A percentile compares a stretch with the other conserved stretches of the same genome.
These are phyloP conservation scores for Pezicula carpinea DNA, from an alignment of 2,329 filamentous ascomycete species.

Conservation along the genomic window DNA sequence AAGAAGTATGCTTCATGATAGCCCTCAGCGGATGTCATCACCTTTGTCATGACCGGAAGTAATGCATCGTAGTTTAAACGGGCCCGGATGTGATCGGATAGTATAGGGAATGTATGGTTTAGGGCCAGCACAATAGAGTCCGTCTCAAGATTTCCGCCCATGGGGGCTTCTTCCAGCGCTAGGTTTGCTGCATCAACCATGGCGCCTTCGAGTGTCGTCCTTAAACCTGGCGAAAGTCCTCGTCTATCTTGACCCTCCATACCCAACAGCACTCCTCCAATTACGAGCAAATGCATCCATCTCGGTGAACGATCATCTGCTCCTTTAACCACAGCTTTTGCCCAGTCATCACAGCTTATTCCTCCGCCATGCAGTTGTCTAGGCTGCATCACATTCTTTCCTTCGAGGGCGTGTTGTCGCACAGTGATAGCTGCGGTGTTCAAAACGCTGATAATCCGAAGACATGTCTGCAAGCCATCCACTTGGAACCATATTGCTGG, in stretches of 20 bases:
- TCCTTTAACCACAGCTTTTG: constrained; percentile 33
- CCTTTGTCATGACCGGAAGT: constrained; percentile 51
- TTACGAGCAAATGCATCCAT: constrained; percentile 63
- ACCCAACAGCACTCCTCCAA: constrained; percentile 57
- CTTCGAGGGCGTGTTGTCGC: constrained; percentile 28
- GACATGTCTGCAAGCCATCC: constrained; percentile 45
- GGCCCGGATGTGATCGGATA: constrained; percentile 47
- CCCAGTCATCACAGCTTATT: constrained; percentile 39
- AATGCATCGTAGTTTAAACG: constrained; percentile 54
- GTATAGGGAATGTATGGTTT: constrained; percentile 58
- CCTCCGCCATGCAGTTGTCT: constrained; percentile 48
- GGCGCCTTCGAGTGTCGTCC: constrained; percentile 53
- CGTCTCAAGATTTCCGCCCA: constrained; percentile 43
- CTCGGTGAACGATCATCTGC: constrained; percentile 53
- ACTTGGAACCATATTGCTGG: constrained; percentile 52
- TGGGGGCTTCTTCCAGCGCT: constrained; percentile 47
- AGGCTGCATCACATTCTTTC: constrained; percentile 29
- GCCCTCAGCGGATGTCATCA: constrained; percentile 56
- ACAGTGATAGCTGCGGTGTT: constrained; percentile 42
- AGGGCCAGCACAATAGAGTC: constrained; percentile 53
- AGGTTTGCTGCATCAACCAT: constrained; percentile 58
- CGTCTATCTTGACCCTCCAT: constrained; percentile 53
- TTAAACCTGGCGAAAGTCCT: constrained; percentile 47
- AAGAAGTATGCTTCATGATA: constrained; percentile 62
- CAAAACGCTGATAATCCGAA: constrained; percentile 51